phyloP scores from a whole-genome alignment of 2,329 filamentous ascomycete species.

The Uncinocarpus reesii region DNA sequence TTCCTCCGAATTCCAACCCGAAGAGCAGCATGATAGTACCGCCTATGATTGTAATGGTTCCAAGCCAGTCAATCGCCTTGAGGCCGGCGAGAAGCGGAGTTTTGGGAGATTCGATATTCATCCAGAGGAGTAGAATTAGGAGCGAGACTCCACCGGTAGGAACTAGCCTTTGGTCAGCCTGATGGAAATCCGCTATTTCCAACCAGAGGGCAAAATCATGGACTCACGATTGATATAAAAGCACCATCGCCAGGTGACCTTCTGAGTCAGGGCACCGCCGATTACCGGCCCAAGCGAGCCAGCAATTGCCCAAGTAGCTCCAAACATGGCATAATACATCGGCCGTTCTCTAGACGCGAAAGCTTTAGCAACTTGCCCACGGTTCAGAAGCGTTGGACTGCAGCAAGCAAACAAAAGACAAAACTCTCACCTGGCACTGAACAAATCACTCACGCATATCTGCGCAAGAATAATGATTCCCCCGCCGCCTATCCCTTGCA shows the following conservation, averaged over 20 bases:
- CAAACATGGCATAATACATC: conserved; percentile 54
- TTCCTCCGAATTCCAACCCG: conserved; percentile 74
- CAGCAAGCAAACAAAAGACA: not conserved
- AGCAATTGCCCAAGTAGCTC: conserved; percentile 46
- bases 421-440: conserved; percentile 43
- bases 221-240: conserved; percentile 49
- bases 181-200: too few relatives aligned
- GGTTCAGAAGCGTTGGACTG: not conserved
- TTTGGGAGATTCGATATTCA: conserved; percentile 52
- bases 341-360: conserved; percentile 39
- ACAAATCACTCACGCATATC: conserved; percentile 54
- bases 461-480: conserved; percentile 54
- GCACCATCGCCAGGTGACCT: conserved; percentile 47
- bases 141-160: conserved; percentile 52
- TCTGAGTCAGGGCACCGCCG: conserved; percentile 16
- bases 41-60: conserved; percentile 56
- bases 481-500: conserved; percentile 55
- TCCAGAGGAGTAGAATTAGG: conserved; percentile 48
- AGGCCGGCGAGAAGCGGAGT: conserved; percentile 49
- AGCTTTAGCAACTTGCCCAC: not conserved
- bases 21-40: conserved; percentile 78
- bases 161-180: conserved; percentile 27
- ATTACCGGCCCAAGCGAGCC: conserved; percentile 17
- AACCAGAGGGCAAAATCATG: too few relatives aligned
- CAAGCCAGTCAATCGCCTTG: conserved; percentile 54